Evolutionary conservation across 2,329 filamentous ascomycete genomes (phyloP).

Genomic region (Fusarium proliferatum): DNA sequence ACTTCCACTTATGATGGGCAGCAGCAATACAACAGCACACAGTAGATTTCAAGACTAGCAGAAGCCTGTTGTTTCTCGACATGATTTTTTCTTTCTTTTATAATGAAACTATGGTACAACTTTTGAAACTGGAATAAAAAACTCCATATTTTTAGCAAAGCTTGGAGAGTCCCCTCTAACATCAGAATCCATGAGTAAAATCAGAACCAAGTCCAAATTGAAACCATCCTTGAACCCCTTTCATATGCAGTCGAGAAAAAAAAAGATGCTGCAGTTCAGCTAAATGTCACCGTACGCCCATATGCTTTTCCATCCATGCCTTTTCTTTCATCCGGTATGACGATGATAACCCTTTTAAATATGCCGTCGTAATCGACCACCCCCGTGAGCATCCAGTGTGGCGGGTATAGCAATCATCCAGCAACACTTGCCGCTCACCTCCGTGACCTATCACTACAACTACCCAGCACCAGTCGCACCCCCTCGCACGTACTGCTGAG

Average conservation of each 20-base stretch:
- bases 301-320: conserved; percentile 40
- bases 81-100: conserved; percentile 38
- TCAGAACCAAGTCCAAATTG: conserved; percentile 28
- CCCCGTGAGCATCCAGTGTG: not conserved
- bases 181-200: conserved; percentile 35
- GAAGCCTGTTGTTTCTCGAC: conserved; percentile 17
- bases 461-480: not conserved
- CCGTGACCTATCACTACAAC: not conserved
- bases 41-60: not conserved
- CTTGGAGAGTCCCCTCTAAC: conserved; percentile 41
- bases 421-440: not conserved
- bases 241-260: conserved; percentile 42
- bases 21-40: not conserved
- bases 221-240: conserved; percentile 43
- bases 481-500: conserved; percentile 5
- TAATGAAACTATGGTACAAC: conserved; percentile 43
- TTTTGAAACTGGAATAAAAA: conserved; percentile 12
- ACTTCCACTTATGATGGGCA: not conserved
- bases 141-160: conserved; percentile 23
- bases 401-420: conserved; percentile 4
- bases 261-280: conserved; percentile 35
- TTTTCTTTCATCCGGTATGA: conserved; percentile 21
- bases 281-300: conserved; percentile 42
- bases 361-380: conserved; percentile 1
- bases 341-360: not conserved